These are phyloP conservation scores for Colletotrichum incanum DNA, from an alignment of 2,329 filamentous ascomycete genomes.

Conservation along the genomic window DNA sequence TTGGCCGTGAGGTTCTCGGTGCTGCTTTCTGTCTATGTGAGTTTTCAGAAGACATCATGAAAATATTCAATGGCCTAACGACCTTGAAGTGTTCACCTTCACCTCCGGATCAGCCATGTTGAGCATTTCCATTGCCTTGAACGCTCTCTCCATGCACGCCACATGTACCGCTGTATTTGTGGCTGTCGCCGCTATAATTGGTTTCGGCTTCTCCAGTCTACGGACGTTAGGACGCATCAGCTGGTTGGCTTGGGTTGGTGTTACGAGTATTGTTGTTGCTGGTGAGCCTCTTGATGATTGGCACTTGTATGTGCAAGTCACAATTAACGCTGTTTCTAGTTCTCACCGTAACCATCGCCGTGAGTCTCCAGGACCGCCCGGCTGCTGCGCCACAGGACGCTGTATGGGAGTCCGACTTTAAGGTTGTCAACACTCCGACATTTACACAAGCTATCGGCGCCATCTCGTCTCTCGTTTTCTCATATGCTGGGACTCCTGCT, in stretches of 20 bases:
- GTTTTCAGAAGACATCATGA: neutral
- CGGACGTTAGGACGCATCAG: constrained; percentile 52
- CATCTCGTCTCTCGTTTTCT: constrained; percentile 54
- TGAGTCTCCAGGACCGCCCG: constrained; percentile 49
- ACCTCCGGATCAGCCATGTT: constrained; percentile 58
- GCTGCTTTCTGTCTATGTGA: constrained; percentile 53
- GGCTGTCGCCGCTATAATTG: constrained; percentile 51
- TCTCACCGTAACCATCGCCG: constrained; percentile 50
- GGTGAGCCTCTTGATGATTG: constrained; percentile 22
- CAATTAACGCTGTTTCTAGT: constrained; percentile 38
- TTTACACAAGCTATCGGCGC: constrained; percentile 52
- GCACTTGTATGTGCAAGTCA: neutral
- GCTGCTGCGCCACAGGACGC: constrained; percentile 45
- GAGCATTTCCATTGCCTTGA: constrained; percentile 57
- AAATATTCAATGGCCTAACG: neutral
- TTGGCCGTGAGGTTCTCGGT: constrained; percentile 60
- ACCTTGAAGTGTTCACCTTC: constrained; percentile 45
- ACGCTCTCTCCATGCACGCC: constrained; percentile 57
- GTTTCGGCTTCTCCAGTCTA: constrained; percentile 52
- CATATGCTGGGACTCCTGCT: constrained; percentile 55
- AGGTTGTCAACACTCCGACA: constrained; percentile 49
- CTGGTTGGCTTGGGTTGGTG: constrained; percentile 53
- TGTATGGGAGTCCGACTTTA: constrained; percentile 48
- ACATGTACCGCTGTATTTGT: constrained; percentile 59
- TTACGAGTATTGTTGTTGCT: constrained; percentile 42